Conservation (phyloP, 2,329 filamentous ascomycete species). For the Aureobasidium sp. region DNA sequence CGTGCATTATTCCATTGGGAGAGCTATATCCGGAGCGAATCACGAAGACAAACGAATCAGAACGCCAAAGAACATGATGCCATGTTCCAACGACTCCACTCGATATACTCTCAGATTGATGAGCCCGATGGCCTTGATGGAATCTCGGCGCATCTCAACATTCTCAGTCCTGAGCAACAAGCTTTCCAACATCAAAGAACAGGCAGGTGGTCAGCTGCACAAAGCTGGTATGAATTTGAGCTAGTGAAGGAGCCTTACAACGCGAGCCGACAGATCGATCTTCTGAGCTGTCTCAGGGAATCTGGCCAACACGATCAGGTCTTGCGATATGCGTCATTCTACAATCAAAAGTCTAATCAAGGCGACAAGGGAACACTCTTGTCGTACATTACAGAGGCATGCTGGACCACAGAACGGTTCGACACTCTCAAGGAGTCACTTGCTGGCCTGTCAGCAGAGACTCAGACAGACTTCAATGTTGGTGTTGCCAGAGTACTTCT, state of each 20-base stretch:
- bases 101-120: constrained; percentile 95
- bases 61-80: constrained; percentile 45
- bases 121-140: constrained; percentile 95
- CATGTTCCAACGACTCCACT: constrained; percentile 72
- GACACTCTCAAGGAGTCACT: constrained; percentile 61
- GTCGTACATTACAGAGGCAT: constrained; percentile 81
- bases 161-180: constrained; percentile 88
- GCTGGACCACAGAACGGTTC: constrained; percentile 86
- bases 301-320: constrained; percentile 63
- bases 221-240: constrained; percentile 95
- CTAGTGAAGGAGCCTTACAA: constrained; percentile 61
- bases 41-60: constrained; percentile 34
- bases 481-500: constrained; percentile 64
- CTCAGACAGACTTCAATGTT: constrained; percentile 68
- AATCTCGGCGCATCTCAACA: constrained; percentile 77
- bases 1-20: constrained; percentile 92
- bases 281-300: constrained; percentile 83
- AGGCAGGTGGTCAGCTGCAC: constrained; percentile 86
- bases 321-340: constrained; percentile 12
- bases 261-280: constrained; percentile 68
- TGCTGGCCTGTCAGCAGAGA: constrained; percentile 38
- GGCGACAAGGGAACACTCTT: constrained; percentile 50
- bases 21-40: constrained; percentile 64
- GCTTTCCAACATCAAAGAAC: constrained; percentile 88
- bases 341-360: constrained; percentile 31